These are phyloP conservation scores for Aspergillus novofumigatus DNA, from an alignment of 2,329 filamentous ascomycete genomes.

Conservation along the genomic window DNA sequence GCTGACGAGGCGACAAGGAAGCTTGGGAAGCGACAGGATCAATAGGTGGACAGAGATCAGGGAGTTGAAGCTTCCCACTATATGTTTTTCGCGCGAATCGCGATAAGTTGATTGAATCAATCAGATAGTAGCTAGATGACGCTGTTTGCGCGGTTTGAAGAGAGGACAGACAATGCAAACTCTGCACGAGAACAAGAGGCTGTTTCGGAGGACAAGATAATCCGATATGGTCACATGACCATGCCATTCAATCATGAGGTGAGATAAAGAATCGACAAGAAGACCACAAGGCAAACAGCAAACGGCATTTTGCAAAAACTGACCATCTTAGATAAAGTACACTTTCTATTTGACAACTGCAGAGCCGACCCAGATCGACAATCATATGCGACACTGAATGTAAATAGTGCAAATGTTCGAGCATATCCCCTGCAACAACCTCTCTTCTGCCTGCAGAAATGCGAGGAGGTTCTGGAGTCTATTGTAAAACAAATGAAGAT, in stretches of 20 bases:
- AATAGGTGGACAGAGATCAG: neutral
- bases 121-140: conserved; percentile 25
- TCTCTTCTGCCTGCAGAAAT: neutral
- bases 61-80: conserved; percentile 8
- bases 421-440: neutral
- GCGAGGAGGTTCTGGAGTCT: neutral
- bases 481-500: neutral
- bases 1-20: neutral
- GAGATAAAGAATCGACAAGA: no score
- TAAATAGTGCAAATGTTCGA: neutral
- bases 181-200: conserved; percentile 22
- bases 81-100: conserved; percentile 10
- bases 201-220: neutral
- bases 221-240: neutral
- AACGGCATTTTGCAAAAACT: neutral
- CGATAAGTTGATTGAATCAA: conserved; percentile 15
- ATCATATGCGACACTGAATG: neutral
- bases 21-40: neutral
- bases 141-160: conserved; percentile 40
- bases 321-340: neutral
- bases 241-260: neutral
- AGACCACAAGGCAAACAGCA: neutral
- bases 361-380: neutral
- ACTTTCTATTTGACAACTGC: neutral
- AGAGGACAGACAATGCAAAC: conserved; percentile 40